Conservation (phyloP, 805 yeast species). For the Candida fluviatilis region DNA sequence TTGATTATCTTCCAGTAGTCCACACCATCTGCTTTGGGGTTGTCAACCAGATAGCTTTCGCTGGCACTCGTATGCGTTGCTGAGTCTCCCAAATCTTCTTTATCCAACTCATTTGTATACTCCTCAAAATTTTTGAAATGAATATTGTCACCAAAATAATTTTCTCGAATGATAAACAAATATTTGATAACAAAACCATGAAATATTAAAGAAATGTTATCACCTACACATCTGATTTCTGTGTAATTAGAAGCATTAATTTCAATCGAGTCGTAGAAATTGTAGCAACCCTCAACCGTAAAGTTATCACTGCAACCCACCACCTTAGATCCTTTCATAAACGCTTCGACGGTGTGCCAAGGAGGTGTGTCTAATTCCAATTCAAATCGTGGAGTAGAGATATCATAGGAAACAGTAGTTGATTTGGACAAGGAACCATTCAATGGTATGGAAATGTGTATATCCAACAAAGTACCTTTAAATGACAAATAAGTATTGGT, state of each 20-base stretch:
- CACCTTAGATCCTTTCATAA: conserved; percentile 50
- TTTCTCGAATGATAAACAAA: conserved; percentile 72
- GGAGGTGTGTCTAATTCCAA: conserved; percentile 75
- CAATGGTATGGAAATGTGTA: conserved; percentile 55
- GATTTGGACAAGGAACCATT: conserved; percentile 48
- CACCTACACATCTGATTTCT: conserved; percentile 60
- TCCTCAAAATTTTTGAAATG: conserved; percentile 87
- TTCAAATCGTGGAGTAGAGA: conserved; percentile 56
- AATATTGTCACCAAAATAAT: conserved; percentile 84
- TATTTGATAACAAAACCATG: conserved; percentile 80
- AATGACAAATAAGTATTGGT: conserved; percentile 77
- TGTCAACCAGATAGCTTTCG: conserved; percentile 1
- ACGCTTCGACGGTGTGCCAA: conserved; percentile 84
- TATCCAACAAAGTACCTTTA: conserved; percentile 53
- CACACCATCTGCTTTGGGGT: conserved; percentile 5
- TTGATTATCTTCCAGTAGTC: conserved; percentile 41
- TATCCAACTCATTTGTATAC: conserved; percentile 39
- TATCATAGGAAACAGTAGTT: conserved; percentile 46
- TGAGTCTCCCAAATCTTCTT: background rate
- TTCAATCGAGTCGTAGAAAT: conserved; percentile 54
- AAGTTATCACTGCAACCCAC: conserved; percentile 70
- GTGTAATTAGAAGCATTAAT: conserved; percentile 68
- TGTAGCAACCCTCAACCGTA: conserved; percentile 59
- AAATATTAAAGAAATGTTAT: conserved; percentile 61
- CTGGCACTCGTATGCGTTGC: conserved; percentile 1